These are phyloP conservation scores for Malus hybrid DNA, from an alignment of 331 rosid species.

Conservation along the genomic window DNA sequence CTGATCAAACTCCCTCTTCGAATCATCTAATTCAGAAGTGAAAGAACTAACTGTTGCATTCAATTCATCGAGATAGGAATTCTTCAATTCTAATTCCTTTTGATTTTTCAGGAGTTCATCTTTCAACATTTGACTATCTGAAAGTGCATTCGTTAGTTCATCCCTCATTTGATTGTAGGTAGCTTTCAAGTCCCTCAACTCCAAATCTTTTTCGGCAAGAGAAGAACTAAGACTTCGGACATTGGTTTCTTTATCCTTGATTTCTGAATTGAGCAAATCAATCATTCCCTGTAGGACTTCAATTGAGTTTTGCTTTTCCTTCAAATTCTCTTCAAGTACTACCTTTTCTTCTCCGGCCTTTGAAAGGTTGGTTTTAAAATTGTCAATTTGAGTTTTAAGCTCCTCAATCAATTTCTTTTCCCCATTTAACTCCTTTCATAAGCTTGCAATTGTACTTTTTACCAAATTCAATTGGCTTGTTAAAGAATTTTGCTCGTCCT, in stretches of 20 bases:
- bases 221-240: conserved; percentile 49
- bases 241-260: conserved; percentile 44
- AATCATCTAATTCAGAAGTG: conserved; percentile 36
- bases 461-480: conserved; percentile 46
- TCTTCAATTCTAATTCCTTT: conserved; percentile 48
- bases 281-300: conserved; percentile 47
- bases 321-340: conserved; percentile 44
- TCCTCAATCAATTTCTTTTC: conserved; percentile 50
- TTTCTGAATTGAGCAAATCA: conserved; percentile 41
- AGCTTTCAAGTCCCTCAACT: conserved; percentile 48
- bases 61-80: conserved; percentile 41
- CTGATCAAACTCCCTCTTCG: conserved; percentile 35
- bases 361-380: conserved; percentile 42
- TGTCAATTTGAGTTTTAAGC: conserved; percentile 48
- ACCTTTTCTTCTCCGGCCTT: conserved; percentile 41
- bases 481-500: conserved; percentile 57
- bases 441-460: conserved; percentile 34
- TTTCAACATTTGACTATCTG: conserved; percentile 53
- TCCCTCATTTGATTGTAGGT: conserved; percentile 39
- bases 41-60: conserved; percentile 41
- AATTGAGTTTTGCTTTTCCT: conserved; percentile 38
- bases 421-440: conserved; percentile 53
- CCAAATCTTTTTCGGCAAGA: conserved; percentile 60
- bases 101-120: conserved; percentile 42
- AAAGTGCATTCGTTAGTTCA: conserved; percentile 34